A percentile compares a stretch with the other conserved stretches of the same genome.
These are phyloP conservation scores for Metschnikowia dekortorum DNA, from an alignment of 805 yeast genomes.

Conservation along the genomic window DNA sequence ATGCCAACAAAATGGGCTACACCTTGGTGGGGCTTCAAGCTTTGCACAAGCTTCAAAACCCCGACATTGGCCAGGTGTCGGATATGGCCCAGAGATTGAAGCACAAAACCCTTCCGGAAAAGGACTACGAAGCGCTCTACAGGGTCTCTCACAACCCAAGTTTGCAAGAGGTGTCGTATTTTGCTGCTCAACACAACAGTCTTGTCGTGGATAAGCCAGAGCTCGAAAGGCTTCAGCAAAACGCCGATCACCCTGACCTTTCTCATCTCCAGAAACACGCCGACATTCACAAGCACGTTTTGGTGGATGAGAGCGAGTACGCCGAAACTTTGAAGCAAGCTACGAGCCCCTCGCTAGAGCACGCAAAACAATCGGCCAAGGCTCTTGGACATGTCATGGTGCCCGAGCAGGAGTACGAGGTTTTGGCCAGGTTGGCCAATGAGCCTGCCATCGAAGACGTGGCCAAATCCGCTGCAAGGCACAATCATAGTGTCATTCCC, in stretches of 20 bases:
- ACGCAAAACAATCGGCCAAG: constrained; percentile 13
- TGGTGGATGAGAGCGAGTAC: constrained; percentile 6
- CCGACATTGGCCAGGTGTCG: constrained; percentile 2
- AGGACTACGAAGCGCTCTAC: constrained; percentile 5
- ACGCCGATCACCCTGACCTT: constrained; percentile 11
- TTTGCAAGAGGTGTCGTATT: constrained; percentile 6
- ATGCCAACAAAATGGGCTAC: constrained; percentile 1
- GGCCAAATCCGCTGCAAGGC: constrained; percentile 9
- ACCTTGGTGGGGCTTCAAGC: not conserved
- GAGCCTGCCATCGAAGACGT: constrained; percentile 19
- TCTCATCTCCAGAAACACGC: constrained; percentile 12
- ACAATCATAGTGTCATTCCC: constrained; percentile 11
- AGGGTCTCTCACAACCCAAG: constrained; percentile 14
- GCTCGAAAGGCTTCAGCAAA: constrained; percentile 3
- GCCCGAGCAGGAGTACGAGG: constrained; percentile 11
- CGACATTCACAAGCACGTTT: not conserved
- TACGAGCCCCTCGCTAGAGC: constrained; percentile 18
- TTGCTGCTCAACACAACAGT: constrained; percentile 8
- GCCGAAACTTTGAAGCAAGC: constrained; percentile 10
- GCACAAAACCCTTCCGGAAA: constrained; percentile 5
- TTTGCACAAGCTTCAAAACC: constrained; percentile 14
- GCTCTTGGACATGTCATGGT: constrained; percentile 14
- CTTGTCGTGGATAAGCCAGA: constrained; percentile 5
- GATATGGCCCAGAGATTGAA: constrained; percentile 12
- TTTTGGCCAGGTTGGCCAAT: constrained; percentile 13